Percentiles rank a stretch among this genome's conserved stretches.
phyloP scores from a whole-genome alignment of 352 stramenopile genomes.

The Phytophthora nicotianae region DNA sequence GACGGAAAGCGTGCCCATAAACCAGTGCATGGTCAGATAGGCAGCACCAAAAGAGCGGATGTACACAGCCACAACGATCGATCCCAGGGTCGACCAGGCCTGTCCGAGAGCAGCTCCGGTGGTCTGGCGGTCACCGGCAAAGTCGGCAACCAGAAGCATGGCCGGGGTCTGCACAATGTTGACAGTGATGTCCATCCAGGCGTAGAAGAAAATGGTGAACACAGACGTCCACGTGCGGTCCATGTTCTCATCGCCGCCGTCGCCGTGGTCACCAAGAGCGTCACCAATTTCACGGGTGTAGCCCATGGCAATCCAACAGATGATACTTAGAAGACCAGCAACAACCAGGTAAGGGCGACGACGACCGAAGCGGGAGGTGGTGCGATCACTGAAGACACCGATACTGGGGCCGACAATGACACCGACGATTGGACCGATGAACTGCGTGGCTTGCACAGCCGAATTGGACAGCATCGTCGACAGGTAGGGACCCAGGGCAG shows the following conservation, averaged over 20 bases:
- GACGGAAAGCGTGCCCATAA: conserved; percentile 32
- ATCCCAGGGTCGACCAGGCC: conserved; percentile 39
- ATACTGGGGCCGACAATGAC: conserved; percentile 28
- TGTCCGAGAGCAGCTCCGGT: conserved; percentile 41
- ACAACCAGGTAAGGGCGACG: conserved; percentile 41
- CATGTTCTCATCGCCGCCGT: conserved; percentile 12
- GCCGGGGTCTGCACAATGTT: conserved; percentile 29
- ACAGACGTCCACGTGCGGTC: conserved; percentile 37
- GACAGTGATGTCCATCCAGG: conserved; percentile 32
- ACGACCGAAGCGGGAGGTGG: conserved; percentile 20
- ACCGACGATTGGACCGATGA: conserved; percentile 11
- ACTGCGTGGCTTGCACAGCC: conserved; percentile 27
- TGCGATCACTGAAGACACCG: conserved; percentile 29
- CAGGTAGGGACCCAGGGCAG: conserved; percentile 54
- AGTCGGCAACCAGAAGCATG: conserved; percentile 42
- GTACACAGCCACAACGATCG: conserved; percentile 40
- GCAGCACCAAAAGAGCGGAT: conserved; percentile 47
- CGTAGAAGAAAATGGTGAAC: conserved; percentile 29
- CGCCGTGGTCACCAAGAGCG: conserved; percentile 17
- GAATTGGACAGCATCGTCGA: conserved; percentile 48
- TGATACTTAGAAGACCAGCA: conserved; percentile 39
- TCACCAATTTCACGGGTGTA: conserved; percentile 34
- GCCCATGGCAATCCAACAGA: conserved; percentile 54
- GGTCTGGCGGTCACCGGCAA: conserved; percentile 54
- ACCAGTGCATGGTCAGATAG: conserved; percentile 35